Evolutionary conservation across 805 yeast species (phyloP).

Genomic region (Candida namnaoensis): DNA sequence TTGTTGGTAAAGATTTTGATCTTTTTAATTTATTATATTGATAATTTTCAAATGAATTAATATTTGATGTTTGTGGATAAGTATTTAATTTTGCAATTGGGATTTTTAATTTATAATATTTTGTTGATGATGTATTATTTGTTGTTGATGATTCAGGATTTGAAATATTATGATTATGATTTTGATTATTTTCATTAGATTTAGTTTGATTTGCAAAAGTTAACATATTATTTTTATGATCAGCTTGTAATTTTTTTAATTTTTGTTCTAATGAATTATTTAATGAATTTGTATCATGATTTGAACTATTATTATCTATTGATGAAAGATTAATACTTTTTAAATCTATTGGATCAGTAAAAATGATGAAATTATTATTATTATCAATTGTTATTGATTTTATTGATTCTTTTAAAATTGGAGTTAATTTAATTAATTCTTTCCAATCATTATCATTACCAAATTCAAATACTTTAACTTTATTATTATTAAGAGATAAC

Average conservation of each 20-base stretch:
- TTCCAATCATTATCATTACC: too few species aligned
- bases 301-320: conserved; percentile 10
- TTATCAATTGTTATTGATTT: conserved; percentile 17
- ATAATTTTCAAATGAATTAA: too few species aligned
- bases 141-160: too few species aligned
- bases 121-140: too few species aligned
- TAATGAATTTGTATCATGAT: too few species aligned
- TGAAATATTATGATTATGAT: too few species aligned
- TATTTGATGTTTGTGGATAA: conserved; percentile 6
- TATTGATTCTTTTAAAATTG: conserved; percentile 3
- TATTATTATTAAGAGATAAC: conserved; percentile 11
- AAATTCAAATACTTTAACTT: conserved; percentile 6
- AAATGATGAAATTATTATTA: conserved; percentile 15
- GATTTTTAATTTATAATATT: too few species aligned
- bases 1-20: conserved; percentile 14
- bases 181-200: too few species aligned
- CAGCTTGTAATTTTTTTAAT: conserved; percentile 7
- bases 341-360: too few species aligned
- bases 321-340: too few species aligned
- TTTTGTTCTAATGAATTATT: conserved; percentile 9
- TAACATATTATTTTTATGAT: neutral
- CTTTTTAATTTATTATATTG: conserved; percentile 4
- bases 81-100: neutral
- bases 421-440: conserved; percentile 9
- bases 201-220: neutral